phyloP scores from a whole-genome alignment of 768 basidiomycete genomes.

The Cyclocybe aegerita region DNA sequence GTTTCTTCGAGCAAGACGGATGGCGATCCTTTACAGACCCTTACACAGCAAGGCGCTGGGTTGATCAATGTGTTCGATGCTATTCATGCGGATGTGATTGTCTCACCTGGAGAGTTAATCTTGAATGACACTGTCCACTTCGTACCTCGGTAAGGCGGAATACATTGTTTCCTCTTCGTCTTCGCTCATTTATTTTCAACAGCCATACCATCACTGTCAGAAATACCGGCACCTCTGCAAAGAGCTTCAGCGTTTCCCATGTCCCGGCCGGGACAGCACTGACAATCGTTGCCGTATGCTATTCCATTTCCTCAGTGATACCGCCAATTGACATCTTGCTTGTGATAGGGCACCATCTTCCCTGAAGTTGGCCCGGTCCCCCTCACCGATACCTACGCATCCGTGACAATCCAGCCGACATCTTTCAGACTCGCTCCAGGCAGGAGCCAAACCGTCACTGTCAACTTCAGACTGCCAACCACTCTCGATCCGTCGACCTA shows the following conservation, averaged over 20 bases:
- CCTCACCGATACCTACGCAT: slow-evolving; percentile 39
- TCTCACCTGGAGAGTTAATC: slow-evolving; percentile 54
- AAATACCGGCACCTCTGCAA: slow-evolving; percentile 41
- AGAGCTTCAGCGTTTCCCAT: slow-evolving; percentile 48
- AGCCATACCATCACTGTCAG: slow-evolving; percentile 48
- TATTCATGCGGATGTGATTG: slow-evolving; percentile 45
- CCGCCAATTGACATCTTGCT: background rate
- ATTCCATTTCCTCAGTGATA: background rate
- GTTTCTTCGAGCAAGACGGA: slow-evolving; percentile 45
- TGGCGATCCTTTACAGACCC: slow-evolving; percentile 47
- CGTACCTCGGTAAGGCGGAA: slow-evolving; percentile 31
- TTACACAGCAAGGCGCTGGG: slow-evolving; percentile 54
- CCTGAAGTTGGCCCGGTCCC: slow-evolving; percentile 48
- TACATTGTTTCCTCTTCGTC: slow-evolving; percentile 2
- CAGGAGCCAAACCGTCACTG: slow-evolving; percentile 34
- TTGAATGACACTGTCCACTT: slow-evolving; percentile 66
- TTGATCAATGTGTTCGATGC: slow-evolving; percentile 58
- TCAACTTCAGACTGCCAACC: slow-evolving; percentile 46
- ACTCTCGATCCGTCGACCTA: slow-evolving; percentile 39
- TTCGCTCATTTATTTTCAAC: background rate
- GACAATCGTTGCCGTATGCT: slow-evolving; percentile 39
- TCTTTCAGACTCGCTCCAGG: slow-evolving; percentile 47
- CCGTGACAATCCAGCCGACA: slow-evolving; percentile 40
- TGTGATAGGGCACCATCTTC: slow-evolving; percentile 34
- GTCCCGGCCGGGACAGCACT: slow-evolving; percentile 54